Percentiles rank a stretch among this genome's conserved stretches.
These are phyloP conservation scores for Gilbertella persicaria DNA, from an alignment of 371 early-diverging fungal species.

Conservation along the genomic window DNA sequence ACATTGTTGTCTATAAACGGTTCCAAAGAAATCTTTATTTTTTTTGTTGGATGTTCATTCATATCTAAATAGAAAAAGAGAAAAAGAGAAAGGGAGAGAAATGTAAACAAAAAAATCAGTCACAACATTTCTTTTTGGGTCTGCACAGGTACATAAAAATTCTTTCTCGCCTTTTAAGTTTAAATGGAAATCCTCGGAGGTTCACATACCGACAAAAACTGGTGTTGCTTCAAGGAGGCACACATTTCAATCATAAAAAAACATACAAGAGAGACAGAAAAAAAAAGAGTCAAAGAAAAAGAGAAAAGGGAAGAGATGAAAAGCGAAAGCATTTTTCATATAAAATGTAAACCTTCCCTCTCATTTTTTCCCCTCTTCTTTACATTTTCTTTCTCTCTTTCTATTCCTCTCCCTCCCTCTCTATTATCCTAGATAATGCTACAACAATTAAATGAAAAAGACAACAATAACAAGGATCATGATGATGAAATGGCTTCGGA, in stretches of 20 bases:
- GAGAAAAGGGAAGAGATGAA: background rate
- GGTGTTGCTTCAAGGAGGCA: background rate
- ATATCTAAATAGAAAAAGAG: constrained; percentile 8
- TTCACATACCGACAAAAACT: background rate
- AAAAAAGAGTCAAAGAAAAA: background rate
- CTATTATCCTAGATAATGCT: no score
- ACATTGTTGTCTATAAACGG: constrained; percentile 51
- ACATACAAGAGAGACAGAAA: background rate
- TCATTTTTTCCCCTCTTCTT: background rate
- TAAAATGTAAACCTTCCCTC: no score
- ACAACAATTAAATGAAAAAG: background rate
- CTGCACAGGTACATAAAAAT: background rate
- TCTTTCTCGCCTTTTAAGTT: background rate
- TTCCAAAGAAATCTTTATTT: constrained; percentile 58
- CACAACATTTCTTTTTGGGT: constrained; percentile 2
- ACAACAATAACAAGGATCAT: background rate
- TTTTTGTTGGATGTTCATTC: constrained; percentile 33
- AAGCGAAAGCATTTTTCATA: no score
- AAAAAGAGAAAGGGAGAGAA: background rate
- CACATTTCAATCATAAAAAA: background rate
- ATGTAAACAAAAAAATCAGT: background rate
- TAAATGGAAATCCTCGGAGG: background rate
- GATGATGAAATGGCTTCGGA: background rate
- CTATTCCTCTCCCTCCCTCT: no score
- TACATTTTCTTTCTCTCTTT: background rate